These are phyloP conservation scores for Thelonectria discophora DNA, from an alignment of 2,329 filamentous ascomycete genomes.

Conservation along the genomic window DNA sequence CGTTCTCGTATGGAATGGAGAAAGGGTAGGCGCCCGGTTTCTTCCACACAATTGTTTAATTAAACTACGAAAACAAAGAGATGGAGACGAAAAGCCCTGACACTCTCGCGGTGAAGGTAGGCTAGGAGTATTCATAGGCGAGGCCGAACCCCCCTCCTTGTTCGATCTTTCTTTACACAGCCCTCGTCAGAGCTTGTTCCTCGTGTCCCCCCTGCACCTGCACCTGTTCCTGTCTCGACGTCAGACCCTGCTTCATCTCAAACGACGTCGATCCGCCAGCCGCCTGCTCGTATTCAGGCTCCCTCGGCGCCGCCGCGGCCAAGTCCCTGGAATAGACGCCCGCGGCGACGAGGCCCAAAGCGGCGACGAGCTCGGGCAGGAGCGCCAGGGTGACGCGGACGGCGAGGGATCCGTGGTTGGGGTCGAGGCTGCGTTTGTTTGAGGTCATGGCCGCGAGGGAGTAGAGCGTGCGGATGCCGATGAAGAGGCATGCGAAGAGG, in stretches of 20 bases:
- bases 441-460: constrained; percentile 20
- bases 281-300: not conserved
- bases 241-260: not conserved
- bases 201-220: too few species aligned
- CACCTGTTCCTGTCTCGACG: too few species aligned
- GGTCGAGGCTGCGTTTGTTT: constrained; percentile 7
- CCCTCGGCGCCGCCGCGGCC: constrained; percentile 5
- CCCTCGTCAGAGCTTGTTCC: too few species aligned
- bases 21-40: too few species aligned
- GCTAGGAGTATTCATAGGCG: too few species aligned
- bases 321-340: constrained; percentile 11
- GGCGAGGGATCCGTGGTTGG: constrained; percentile 11
- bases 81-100: too few species aligned
- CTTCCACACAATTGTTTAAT: too few species aligned
- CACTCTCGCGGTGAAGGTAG: too few species aligned
- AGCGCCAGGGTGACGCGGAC: constrained; percentile 18
- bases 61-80: too few species aligned
- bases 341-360: constrained; percentile 13
- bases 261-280: not conserved
- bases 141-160: too few species aligned
- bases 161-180: too few species aligned
- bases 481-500: constrained; percentile 18
- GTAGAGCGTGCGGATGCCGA: constrained; percentile 25
- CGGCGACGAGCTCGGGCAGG: constrained; percentile 16
- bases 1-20: too few species aligned